Evolutionary conservation across 495 filamentous ascomycete species (phyloP).

Genomic region (Aspergillus wentii): DNA sequence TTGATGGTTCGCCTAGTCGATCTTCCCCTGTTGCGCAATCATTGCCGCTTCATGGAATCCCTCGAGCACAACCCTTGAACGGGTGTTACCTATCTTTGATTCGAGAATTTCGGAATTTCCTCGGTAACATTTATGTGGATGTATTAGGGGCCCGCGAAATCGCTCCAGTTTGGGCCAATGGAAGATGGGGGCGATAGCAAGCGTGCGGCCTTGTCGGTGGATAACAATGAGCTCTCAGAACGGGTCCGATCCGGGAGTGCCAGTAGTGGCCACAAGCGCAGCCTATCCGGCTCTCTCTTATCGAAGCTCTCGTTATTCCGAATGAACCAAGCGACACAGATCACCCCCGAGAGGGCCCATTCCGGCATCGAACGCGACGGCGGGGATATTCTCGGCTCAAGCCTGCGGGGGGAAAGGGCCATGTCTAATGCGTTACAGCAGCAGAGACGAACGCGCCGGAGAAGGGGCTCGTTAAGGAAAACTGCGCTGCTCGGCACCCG

Average conservation of each 20-base stretch:
- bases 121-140: constrained; percentile 14
- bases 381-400: constrained; percentile 26
- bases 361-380: constrained; percentile 39
- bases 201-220: constrained; percentile 20
- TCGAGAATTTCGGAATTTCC: background rate
- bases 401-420: constrained; percentile 40
- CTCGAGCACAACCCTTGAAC: background rate
- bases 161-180: constrained; percentile 29
- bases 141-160: constrained; percentile 13
- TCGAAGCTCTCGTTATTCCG: constrained; percentile 53
- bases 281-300: constrained; percentile 57
- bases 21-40: constrained; percentile 1
- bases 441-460: constrained; percentile 62
- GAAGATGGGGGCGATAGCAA: constrained; percentile 29
- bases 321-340: constrained; percentile 34
- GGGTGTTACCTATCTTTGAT: background rate
- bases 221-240: constrained; percentile 22
- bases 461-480: constrained; percentile 75
- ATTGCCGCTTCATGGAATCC: background rate
- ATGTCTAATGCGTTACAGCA: constrained; percentile 55
- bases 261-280: constrained; percentile 56
- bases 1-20: no score
- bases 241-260: constrained; percentile 35
- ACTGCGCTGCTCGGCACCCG: constrained; percentile 72
- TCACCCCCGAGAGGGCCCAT: constrained; percentile 32